Conservation (phyloP, 495 filamentous ascomycete genomes). For the Neurospora sp. region DNA sequence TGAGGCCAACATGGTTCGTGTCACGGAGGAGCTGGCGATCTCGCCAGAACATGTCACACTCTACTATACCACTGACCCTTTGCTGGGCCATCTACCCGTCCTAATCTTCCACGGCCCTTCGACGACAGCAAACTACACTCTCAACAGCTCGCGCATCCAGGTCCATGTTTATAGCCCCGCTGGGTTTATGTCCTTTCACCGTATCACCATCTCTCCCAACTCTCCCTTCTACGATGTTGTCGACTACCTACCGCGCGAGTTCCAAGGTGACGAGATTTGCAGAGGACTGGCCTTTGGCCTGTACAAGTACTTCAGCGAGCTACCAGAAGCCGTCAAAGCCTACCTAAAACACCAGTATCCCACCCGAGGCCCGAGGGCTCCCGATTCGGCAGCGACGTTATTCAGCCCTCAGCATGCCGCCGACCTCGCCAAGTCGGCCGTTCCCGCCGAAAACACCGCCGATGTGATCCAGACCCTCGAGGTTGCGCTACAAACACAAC, state of each 20-base stretch:
- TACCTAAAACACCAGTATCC: conserved; percentile 41
- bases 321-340: conserved; percentile 66
- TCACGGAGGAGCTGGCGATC: conserved; percentile 55
- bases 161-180: conserved; percentile 82
- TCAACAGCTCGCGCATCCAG: conserved; percentile 84
- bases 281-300: conserved; percentile 84
- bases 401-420: conserved; percentile 93
- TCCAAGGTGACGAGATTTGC: conserved; percentile 85
- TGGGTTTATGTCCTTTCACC: conserved; percentile 77
- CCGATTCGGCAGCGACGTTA: conserved; percentile 51
- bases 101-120: conserved; percentile 81
- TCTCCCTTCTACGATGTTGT: conserved; percentile 94
- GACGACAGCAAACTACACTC: conserved; percentile 70
- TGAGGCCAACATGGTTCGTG: conserved; percentile 54
- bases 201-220: conserved; percentile 82
- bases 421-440: conserved; percentile 74
- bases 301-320: conserved; percentile 83
- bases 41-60: conserved; percentile 67
- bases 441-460: conserved; percentile 59
- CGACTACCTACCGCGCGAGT: conserved; percentile 80
- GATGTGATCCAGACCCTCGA: conserved; percentile 64
- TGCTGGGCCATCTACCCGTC: conserved; percentile 61
- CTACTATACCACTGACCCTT: conserved; percentile 70
- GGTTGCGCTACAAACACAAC: conserved; percentile 63
- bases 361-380: conserved; percentile 35